Conservation (phyloP, 2,329 filamentous ascomycete genomes). For the Lecanicillium sp. region DNA sequence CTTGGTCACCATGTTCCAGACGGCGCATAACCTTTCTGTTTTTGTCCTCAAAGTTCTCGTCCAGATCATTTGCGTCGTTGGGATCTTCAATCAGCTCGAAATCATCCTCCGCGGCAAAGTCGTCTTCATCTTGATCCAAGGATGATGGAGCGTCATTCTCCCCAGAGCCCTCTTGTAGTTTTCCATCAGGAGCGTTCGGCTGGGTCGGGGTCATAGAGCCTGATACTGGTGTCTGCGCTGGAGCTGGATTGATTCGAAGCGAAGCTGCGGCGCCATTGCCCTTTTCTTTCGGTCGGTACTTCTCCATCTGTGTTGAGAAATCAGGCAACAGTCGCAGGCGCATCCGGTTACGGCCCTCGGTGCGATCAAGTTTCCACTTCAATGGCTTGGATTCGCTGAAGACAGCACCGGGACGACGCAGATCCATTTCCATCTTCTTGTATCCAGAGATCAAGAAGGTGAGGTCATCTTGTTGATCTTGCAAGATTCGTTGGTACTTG, state of each 20-base stretch:
- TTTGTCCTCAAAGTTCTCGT: constrained; percentile 86
- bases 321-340: constrained; percentile 80
- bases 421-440: constrained; percentile 68
- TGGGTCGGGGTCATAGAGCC: constrained; percentile 4
- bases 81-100: constrained; percentile 96
- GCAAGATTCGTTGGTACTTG: constrained; percentile 80
- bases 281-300: constrained; percentile 80
- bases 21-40: constrained; percentile 97
- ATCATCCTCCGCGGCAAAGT: constrained; percentile 64
- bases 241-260: constrained; percentile 25
- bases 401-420: constrained; percentile 73
- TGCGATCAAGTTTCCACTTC: constrained; percentile 92
- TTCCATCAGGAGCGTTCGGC: constrained; percentile 1
- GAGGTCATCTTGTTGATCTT: constrained; percentile 90
- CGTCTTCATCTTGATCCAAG: constrained; percentile 17
- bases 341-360: constrained; percentile 93
- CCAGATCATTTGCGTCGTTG: constrained; percentile 67
- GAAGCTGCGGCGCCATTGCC: constrained; percentile 34
- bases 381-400: constrained; percentile 57
- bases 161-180: background rate
- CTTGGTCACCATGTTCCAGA: constrained; percentile 80
- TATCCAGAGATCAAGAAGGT: constrained; percentile 70
- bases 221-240: constrained; percentile 6
- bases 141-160: background rate
- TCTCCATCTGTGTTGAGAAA: constrained; percentile 56